phyloP scores from a whole-genome alignment of 441 rosid genomes.

The Cnidoscolus chayamansa region DNA sequence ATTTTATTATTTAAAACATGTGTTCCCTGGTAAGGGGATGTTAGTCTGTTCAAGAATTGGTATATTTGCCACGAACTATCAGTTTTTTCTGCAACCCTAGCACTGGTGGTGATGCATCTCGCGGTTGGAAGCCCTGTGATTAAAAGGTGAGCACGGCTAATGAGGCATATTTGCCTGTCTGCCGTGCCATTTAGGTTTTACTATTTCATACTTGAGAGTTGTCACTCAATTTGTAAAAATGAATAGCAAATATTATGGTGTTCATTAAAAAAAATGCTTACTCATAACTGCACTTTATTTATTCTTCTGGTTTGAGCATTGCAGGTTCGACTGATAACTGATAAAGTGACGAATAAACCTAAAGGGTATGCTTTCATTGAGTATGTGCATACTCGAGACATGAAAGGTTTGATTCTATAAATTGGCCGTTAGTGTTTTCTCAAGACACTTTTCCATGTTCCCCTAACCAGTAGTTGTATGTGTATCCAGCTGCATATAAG shows the following conservation, averaged over 20 bases:
- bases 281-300: conserved; percentile 25
- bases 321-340: conserved; percentile 75
- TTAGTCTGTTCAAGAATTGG: conserved; percentile 58
- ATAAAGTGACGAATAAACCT: conserved; percentile 68
- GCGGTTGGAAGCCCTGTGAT: conserved; percentile 70
- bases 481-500: conserved; percentile 74
- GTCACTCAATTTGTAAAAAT: conserved; percentile 29
- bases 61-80: conserved; percentile 66
- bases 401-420: conserved; percentile 60
- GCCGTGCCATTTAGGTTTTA: conserved; percentile 82
- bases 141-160: conserved; percentile 96
- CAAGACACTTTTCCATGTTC: background rate
- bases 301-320: conserved; percentile 33
- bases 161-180: conserved; percentile 66
- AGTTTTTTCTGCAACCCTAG: conserved; percentile 80
- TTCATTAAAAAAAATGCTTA: conserved; percentile 8
- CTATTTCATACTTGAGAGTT: conserved; percentile 29
- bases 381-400: conserved; percentile 85
- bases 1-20: conserved; percentile 34
- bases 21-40: conserved; percentile 96
- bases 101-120: conserved; percentile 85
- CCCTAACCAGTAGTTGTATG: conserved; percentile 21
- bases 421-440: background rate
- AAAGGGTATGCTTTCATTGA: conserved; percentile 91
- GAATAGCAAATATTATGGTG: conserved; percentile 12